Evolutionary conservation across 164 flowering plant genomes (phyloP), one percentile per base, ranked within the genome.

Genomic region (Magnolia officinalis): DNA sequence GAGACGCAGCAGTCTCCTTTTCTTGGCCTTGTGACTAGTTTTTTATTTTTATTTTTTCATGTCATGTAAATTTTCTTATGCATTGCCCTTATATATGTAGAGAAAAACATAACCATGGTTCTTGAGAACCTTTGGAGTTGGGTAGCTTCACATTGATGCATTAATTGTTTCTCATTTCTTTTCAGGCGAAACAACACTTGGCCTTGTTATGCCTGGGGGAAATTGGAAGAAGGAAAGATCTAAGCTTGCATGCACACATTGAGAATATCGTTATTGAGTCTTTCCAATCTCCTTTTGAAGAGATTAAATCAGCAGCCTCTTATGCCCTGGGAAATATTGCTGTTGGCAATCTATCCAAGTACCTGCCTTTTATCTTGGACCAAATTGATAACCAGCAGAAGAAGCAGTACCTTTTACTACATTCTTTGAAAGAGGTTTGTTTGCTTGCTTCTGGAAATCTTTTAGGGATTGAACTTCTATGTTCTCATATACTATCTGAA

Each of bases 251-350:
- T 85, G 87, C 82, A 2, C 86, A 87, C 75, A 89, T 96, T 74
- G 99, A 96, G 82, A 96, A 84, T 79, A 92, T 94, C 76, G 89
- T 96, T 58, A 96, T 96, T 45, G 98, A 93, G 83, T 96, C 99
- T 50, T 96, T 96, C 76, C 98, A 93, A 74, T 93, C 99, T 72
- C 96, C 99, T 72, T 94, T 94, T 81, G 98, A 93, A 82, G 99
- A 96, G 86, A 96, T 96, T 76, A 96, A 96, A 77, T 93, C 99
- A 77, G 98, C 99, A 70, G 99, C 99, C 71, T 96, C 99, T 61
- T 96, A 93, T 90, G 99, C 99, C 37, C 90, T 96, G 80, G 99
- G 99, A 64, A 96, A 96, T 78, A 94, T 96, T 78, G 99, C 98
- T 81, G 98, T 93, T 76, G 99, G 98, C 50, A 96, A 96, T 85